Conservation (phyloP, 2,329 filamentous ascomycete species). For the Trichoderma sp. region DNA sequence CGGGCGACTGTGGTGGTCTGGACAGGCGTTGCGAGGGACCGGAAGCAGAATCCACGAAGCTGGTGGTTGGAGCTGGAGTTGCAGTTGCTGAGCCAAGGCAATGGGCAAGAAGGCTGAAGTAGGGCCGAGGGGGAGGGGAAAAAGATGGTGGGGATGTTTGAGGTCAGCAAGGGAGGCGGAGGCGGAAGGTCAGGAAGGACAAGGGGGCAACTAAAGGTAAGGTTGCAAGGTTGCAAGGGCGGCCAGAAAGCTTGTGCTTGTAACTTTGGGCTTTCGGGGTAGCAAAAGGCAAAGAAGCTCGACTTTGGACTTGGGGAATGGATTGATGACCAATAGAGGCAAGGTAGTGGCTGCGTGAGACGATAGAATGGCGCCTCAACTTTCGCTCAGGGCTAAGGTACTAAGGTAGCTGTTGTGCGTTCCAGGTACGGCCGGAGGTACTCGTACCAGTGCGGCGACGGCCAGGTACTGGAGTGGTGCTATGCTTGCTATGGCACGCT, state of each 20-base stretch:
- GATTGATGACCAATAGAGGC: conserved; percentile 7
- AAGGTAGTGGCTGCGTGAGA: conserved; percentile 1
- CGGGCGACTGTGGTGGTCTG: neutral
- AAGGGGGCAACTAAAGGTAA: conserved; percentile 17
- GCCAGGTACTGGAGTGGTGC: neutral
- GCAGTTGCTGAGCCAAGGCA: conserved; percentile 5
- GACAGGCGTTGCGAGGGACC: neutral
- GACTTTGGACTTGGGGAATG: neutral
- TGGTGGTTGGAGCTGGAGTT: neutral
- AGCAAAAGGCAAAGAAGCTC: neutral
- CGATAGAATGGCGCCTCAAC: neutral
- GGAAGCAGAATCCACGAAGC: neutral
- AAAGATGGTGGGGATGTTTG: conserved; percentile 18
- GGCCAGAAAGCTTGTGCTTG: conserved; percentile 12
- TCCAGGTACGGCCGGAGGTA: neutral
- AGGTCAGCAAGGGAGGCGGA: conserved; percentile 25
- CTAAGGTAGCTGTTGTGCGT: neutral
- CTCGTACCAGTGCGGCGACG: neutral
- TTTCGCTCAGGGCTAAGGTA: neutral
- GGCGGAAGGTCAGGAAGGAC: conserved; percentile 23
- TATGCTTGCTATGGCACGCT: neutral
- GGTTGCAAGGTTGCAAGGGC: conserved; percentile 23
- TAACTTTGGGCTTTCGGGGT: neutral
- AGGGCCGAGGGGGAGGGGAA: conserved; percentile 18
- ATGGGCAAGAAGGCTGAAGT: conserved; percentile 19